A percentile compares a stretch with the other conserved stretches of the same genome.
Evolutionary conservation across 2,329 filamentous ascomycete species (phyloP).

Genomic region (Pestalotiopsis sp.): DNA sequence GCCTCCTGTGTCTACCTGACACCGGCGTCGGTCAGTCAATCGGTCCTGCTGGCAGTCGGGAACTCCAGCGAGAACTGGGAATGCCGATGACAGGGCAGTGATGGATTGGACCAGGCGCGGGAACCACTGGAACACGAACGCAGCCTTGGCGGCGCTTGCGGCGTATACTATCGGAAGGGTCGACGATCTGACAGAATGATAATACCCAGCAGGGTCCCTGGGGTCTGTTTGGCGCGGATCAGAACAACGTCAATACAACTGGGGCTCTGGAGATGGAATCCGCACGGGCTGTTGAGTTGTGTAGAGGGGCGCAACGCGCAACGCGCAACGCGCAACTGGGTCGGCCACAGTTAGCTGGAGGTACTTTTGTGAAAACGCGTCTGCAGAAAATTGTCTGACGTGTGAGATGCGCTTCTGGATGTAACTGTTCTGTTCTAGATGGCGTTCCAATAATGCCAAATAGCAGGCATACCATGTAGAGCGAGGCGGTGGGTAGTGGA

Average conservation of each 20-base stretch:
- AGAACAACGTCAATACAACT: not conserved
- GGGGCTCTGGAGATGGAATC: not conserved
- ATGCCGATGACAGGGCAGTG: not conserved
- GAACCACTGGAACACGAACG: not conserved
- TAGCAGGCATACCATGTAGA: not conserved
- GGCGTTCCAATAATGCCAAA: conserved; percentile 3
- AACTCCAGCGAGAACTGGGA: not conserved
- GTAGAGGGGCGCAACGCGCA: not conserved
- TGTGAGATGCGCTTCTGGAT: not conserved
- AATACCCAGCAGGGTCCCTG: not conserved
- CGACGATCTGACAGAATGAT: conserved; percentile 9
- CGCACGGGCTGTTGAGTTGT: not conserved
- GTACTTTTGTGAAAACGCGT: not conserved
- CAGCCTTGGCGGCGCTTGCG: not conserved
- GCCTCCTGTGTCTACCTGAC: conserved; percentile 3
- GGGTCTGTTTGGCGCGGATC: not conserved
- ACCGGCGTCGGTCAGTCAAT: conserved; percentile 1
- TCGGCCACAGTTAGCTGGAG: conserved; percentile 1
- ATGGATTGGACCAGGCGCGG: conserved; percentile 1
- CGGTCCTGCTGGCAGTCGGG: not conserved
- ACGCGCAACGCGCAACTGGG: not conserved
- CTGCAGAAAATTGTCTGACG: not conserved
- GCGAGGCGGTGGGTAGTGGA: conserved; percentile 12
- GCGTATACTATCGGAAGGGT: conserved; percentile 1
- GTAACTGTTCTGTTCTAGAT: not conserved